Evolutionary conservation across 495 filamentous ascomycete genomes (phyloP).

Genomic region (Elaphomyces granulatus): DNA sequence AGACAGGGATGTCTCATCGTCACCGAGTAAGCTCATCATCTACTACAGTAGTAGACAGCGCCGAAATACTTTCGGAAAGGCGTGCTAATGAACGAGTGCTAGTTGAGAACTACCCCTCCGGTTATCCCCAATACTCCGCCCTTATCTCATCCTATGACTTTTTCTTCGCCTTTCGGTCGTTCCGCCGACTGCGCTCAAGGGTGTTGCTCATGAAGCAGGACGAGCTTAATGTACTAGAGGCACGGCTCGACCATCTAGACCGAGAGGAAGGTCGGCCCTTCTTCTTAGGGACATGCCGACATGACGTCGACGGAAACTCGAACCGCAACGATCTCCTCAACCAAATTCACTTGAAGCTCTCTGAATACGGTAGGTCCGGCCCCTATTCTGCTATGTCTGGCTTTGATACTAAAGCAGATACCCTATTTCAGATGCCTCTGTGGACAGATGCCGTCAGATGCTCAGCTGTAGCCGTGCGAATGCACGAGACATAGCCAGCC

Average conservation of each 20-base stretch:
- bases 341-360: conserved; percentile 9
- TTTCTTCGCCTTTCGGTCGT: conserved; percentile 16
- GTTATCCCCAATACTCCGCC: conserved; percentile 19
- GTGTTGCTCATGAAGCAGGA: conserved; percentile 15
- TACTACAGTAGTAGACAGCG: too few relatives aligned
- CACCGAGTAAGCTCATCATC: too few relatives aligned
- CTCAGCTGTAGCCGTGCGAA: conserved; percentile 5
- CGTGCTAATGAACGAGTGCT: too few relatives aligned
- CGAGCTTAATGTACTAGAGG: conserved; percentile 13
- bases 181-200: conserved; percentile 14
- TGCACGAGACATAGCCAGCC: conserved; percentile 10
- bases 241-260: conserved; percentile 18
- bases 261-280: conserved; percentile 12
- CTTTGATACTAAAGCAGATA: conserved; percentile 1
- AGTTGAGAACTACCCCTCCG: conserved; percentile 19
- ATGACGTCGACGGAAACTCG: conserved; percentile 17
- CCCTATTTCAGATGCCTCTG: conserved; percentile 9
- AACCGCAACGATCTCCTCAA: conserved; percentile 6
- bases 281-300: conserved; percentile 17
- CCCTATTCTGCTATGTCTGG: not conserved
- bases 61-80: too few relatives aligned
- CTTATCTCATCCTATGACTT: conserved; percentile 11
- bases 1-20: too few relatives aligned
- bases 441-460: conserved; percentile 4
- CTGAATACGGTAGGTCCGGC: conserved; percentile 14